A percentile compares a stretch with the other conserved stretches of the same genome.
Evolutionary conservation across 495 filamentous ascomycete genomes (phyloP).

Genomic region (Aspergillus conjunctus): DNA sequence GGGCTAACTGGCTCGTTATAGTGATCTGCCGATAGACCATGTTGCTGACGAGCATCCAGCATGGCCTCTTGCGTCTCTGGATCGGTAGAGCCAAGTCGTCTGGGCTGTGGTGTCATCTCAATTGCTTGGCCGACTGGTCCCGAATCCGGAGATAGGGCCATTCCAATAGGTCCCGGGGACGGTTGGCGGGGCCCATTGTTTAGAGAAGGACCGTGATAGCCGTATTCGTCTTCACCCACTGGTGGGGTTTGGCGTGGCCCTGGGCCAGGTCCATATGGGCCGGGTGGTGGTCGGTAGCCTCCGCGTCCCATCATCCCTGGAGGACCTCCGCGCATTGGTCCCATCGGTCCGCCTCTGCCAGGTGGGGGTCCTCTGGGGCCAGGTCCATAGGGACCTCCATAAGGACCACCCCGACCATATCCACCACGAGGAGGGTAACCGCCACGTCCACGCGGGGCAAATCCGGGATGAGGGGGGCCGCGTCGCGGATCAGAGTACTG

Average conservation of each 20-base stretch:
- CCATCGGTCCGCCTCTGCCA: conserved; percentile 40
- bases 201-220: conserved; percentile 35
- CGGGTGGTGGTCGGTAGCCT: conserved; percentile 53
- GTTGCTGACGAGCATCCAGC: conserved; percentile 65
- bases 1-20: conserved; percentile 51
- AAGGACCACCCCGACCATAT: conserved; percentile 58
- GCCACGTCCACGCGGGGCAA: conserved; percentile 56
- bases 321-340: conserved; percentile 37
- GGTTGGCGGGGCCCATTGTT: conserved; percentile 32
- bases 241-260: conserved; percentile 28
- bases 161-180: conserved; percentile 62
- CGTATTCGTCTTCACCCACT: conserved; percentile 38
- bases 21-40: conserved; percentile 38
- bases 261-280: conserved; percentile 43
- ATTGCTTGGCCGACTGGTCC: conserved; percentile 69
- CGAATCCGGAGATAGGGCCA: conserved; percentile 54
- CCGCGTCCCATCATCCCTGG: conserved; percentile 52
- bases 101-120: conserved; percentile 68
- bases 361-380: conserved; percentile 40
- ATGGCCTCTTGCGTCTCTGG: conserved; percentile 59
- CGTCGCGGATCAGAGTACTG: conserved; percentile 59
- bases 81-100: conserved; percentile 28
- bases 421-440: conserved; percentile 59
- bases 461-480: conserved; percentile 52
- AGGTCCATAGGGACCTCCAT: conserved; percentile 37